A percentile compares a stretch with the other conserved stretches of the same genome.
phyloP scores from a whole-genome alignment of 192 early-diverging fungal genomes.

The Phycomyces blakesleeanus region DNA sequence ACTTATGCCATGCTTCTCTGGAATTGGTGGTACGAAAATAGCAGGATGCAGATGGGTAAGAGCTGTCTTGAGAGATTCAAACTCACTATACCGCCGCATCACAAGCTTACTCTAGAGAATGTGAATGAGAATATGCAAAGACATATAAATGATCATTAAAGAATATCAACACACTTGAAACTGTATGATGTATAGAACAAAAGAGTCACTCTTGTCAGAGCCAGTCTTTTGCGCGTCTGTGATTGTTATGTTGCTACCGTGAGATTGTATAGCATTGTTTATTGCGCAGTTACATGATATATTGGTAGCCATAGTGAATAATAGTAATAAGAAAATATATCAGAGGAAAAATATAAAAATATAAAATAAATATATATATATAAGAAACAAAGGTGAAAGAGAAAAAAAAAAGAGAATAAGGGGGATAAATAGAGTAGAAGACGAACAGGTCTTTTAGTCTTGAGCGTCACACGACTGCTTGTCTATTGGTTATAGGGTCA shows the following conservation, averaged over 20 bases:
- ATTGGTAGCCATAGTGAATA: no score
- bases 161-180: not conserved
- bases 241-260: not conserved
- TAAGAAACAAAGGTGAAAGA: no score
- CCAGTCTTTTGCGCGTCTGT: not conserved
- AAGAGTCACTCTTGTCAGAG: not conserved
- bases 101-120: not conserved
- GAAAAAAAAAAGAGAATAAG: no score
- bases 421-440: no score
- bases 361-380: no score
- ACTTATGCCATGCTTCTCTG: constrained; percentile 81
- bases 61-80: constrained; percentile 79
- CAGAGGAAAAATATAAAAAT: no score
- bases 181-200: not conserved
- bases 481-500: no score
- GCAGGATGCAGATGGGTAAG: constrained; percentile 78
- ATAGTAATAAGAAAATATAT: no score
- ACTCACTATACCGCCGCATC: constrained; percentile 85
- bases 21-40: constrained; percentile 88
- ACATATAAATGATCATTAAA: not conserved
- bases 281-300: no score
- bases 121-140: not conserved
- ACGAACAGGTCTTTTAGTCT: no score
- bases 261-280: no score
- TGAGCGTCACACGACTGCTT: no score